A percentile compares a stretch with the other conserved stretches of the same genome.
Conservation (phyloP, 2,329 filamentous ascomycete genomes). For the Fusarium nematophilum region DNA sequence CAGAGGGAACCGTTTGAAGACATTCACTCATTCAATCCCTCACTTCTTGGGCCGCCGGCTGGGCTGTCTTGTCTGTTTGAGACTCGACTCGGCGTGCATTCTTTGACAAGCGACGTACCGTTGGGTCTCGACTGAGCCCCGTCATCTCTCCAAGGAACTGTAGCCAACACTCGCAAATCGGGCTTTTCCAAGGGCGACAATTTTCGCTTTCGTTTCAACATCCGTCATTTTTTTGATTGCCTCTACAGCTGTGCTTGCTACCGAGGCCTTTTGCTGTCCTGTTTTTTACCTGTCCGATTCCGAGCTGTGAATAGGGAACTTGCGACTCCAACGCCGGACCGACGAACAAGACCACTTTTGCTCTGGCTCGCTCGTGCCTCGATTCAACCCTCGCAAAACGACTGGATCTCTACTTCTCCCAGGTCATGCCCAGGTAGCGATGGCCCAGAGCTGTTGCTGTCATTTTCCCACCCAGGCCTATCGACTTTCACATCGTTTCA, state of each 20-base stretch:
- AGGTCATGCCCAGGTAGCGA: conserved; percentile 39
- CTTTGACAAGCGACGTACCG: conserved; percentile 22
- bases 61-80: conserved; percentile 37
- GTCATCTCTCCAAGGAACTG: conserved; percentile 29
- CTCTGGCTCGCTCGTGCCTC: conserved; percentile 12
- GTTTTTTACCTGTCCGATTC: conserved; percentile 18
- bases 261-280: conserved; percentile 16
- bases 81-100: conserved; percentile 37
- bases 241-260: conserved; percentile 28
- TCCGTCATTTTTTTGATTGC: conserved; percentile 25
- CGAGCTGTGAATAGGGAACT: conserved; percentile 12
- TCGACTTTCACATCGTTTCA: conserved; percentile 19
- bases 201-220: conserved; percentile 31
- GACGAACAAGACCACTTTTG: conserved; percentile 18
- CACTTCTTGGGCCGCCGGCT: conserved; percentile 37
- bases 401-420: conserved; percentile 12
- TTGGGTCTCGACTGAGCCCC: conserved; percentile 27
- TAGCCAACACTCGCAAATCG: conserved; percentile 26
- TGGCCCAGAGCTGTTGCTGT: conserved; percentile 40
- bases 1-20: conserved; percentile 18
- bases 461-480: conserved; percentile 20
- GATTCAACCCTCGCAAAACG: conserved; percentile 26
- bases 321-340: conserved; percentile 17
- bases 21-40: conserved; percentile 16
- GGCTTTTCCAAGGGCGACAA: conserved; percentile 20